phyloP scores from a whole-genome alignment of 2,329 filamentous ascomycete genomes.

The Verticillium isaacii region DNA sequence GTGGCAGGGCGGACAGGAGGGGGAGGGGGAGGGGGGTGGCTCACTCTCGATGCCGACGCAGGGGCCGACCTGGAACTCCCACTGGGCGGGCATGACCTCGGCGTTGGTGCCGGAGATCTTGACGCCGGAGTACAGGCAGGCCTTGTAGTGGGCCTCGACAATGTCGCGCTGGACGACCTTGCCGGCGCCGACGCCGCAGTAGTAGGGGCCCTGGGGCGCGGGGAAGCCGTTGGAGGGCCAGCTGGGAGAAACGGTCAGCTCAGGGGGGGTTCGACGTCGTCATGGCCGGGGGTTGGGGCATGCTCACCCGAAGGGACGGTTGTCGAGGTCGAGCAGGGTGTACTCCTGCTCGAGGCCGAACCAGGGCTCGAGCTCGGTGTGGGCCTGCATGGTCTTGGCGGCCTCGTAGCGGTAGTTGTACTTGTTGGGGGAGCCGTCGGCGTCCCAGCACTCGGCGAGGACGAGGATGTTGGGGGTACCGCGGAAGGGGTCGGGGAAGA shows the following conservation, averaged over 20 bases:
- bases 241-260: neutral
- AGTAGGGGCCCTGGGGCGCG: constrained; percentile 90
- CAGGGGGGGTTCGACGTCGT: neutral
- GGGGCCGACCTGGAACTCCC: constrained; percentile 96
- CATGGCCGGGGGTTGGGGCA: neutral
- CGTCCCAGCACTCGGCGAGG: constrained; percentile 89
- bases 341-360: constrained; percentile 99
- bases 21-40: constrained; percentile 21
- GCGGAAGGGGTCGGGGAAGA: constrained; percentile 91
- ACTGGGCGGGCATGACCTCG: constrained; percentile 97
- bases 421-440: constrained; percentile 93
- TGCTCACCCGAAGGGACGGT: constrained; percentile 55
- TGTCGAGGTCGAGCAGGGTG: constrained; percentile 64
- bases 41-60: constrained; percentile 78
- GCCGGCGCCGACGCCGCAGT: constrained; percentile 85
- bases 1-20: neutral
- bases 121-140: constrained; percentile 63
- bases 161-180: constrained; percentile 98
- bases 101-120: constrained; percentile 98
- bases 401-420: constrained; percentile 97
- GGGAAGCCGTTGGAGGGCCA: constrained; percentile 69
- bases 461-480: constrained; percentile 88
- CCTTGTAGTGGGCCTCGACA: constrained; percentile 91
- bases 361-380: constrained; percentile 83
- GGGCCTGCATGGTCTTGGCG: constrained; percentile 81